Evolutionary conservation across 2,329 filamentous ascomycete species (phyloP).

Genomic region (Epichloe gansuensis): DNA sequence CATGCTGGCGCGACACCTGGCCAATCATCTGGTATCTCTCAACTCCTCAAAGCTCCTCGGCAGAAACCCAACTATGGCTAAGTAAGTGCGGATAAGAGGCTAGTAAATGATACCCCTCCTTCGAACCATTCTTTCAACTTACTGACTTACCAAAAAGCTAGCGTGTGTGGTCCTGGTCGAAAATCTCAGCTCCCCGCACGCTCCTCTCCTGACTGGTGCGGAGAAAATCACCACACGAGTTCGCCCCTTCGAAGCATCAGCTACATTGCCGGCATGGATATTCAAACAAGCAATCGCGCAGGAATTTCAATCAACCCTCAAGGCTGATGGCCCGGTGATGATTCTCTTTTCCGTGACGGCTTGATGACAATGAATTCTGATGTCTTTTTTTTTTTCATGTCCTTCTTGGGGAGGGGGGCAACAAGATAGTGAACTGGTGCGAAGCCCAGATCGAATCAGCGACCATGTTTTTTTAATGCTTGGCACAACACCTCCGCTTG

Average conservation of each 20-base stretch:
- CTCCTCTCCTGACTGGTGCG: not conserved
- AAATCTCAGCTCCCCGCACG: not conserved
- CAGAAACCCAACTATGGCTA: not conserved
- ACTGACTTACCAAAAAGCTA: not conserved
- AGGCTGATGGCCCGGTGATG: no score
- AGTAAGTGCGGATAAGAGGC: not conserved
- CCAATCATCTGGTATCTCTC: not conserved
- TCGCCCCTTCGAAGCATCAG: no score
- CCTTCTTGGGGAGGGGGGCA: not conserved
- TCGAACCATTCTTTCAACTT: not conserved
- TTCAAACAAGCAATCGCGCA: no score
- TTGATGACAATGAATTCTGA: no score
- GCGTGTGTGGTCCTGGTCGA: not conserved
- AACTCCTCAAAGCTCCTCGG: not conserved
- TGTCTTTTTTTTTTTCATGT: not conserved
- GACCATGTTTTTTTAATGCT: not conserved
- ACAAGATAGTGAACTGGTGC: not conserved
- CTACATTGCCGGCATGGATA: no score
- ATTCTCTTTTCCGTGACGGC: no score
- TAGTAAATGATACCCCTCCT: not conserved
- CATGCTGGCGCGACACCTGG: not conserved
- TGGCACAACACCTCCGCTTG: not conserved
- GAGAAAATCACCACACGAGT: not conserved
- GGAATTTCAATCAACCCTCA: no score
- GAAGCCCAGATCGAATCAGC: not conserved